phyloP scores from a whole-genome alignment of 768 basidiomycete genomes.

The Serpula lacrymans region DNA sequence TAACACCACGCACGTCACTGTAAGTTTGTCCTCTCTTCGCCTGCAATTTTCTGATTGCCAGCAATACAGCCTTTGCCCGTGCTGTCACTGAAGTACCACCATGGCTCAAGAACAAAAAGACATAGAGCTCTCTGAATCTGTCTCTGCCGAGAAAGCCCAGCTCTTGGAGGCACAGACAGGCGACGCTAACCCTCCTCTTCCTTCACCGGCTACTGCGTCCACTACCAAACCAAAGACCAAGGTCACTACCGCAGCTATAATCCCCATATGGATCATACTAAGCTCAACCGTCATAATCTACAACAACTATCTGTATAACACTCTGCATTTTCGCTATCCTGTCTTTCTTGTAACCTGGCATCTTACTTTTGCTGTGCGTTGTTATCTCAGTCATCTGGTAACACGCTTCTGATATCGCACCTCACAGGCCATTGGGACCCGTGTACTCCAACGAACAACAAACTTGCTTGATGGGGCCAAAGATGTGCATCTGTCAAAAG shows the following conservation, averaged over 20 bases:
- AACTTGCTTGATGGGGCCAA: conserved; percentile 72
- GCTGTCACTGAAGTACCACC: neutral
- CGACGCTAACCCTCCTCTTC: conserved; percentile 35
- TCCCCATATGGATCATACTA: conserved; percentile 91
- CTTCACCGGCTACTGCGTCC: conserved; percentile 52
- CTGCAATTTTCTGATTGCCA: neutral
- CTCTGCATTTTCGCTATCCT: conserved; percentile 80
- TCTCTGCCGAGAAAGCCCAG: conserved; percentile 16
- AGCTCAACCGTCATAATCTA: conserved; percentile 92
- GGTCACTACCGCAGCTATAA: conserved; percentile 66
- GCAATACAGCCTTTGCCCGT: too few relatives aligned
- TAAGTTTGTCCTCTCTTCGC: neutral
- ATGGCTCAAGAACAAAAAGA: conserved; percentile 27
- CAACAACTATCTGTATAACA: conserved; percentile 89
- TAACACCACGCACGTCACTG: neutral
- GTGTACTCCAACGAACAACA: conserved; percentile 80
- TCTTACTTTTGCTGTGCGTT: conserved; percentile 59
- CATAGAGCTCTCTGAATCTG: neutral
- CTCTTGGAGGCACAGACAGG: conserved; percentile 17
- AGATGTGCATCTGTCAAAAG: conserved; percentile 75
- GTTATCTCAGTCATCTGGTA: conserved; percentile 2
- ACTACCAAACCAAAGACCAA: conserved; percentile 43
- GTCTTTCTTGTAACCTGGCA: conserved; percentile 94
- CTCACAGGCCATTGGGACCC: conserved; percentile 80
- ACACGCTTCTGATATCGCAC: neutral